These are phyloP conservation scores for Yamadazyma jaroonii DNA, from an alignment of 1,139 yeast genomes.

Conservation along the genomic window DNA sequence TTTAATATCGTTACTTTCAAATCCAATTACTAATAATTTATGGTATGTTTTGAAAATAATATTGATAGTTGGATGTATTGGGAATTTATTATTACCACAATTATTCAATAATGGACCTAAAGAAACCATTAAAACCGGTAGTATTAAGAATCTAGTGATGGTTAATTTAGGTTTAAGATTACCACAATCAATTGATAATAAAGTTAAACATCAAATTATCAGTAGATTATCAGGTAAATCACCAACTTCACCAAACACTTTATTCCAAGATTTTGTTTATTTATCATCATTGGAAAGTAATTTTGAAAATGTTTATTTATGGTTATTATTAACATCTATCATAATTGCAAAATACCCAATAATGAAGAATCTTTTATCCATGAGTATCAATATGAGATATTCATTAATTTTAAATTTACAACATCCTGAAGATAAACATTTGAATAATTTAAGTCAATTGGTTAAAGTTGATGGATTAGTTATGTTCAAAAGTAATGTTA, in stretches of 20 bases:
- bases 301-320: slow-evolving; percentile 39
- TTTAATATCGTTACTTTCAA: slow-evolving; percentile 23
- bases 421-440: slow-evolving; percentile 23
- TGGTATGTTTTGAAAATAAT: slow-evolving; percentile 26
- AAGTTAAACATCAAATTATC: slow-evolving; percentile 19
- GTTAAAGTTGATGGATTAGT: slow-evolving; percentile 34
- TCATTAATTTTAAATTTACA: slow-evolving; percentile 32
- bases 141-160: slow-evolving; percentile 23
- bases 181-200: slow-evolving; percentile 22
- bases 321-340: slow-evolving; percentile 29
- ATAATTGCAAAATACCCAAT: slow-evolving; percentile 22
- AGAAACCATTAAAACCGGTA: slow-evolving; percentile 4
- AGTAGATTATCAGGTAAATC: slow-evolving; percentile 23
- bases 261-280: slow-evolving; percentile 28
- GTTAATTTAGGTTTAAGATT: slow-evolving; percentile 29
- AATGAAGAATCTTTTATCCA: slow-evolving; percentile 19
- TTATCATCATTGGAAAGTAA: slow-evolving; percentile 30
- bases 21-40: slow-evolving; percentile 21
- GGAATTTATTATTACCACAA: slow-evolving; percentile 23
- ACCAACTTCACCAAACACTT: slow-evolving; percentile 13
- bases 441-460: slow-evolving; percentile 18
- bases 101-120: slow-evolving; percentile 9
- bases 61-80: slow-evolving; percentile 26
- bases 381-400: slow-evolving; percentile 26
- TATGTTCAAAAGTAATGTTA: slow-evolving; percentile 27